Evolutionary conservation across 2,329 filamentous ascomycete species (phyloP), one percentile per base, ranked within the genome.

Genomic region (Colletotrichum magnum): DNA sequence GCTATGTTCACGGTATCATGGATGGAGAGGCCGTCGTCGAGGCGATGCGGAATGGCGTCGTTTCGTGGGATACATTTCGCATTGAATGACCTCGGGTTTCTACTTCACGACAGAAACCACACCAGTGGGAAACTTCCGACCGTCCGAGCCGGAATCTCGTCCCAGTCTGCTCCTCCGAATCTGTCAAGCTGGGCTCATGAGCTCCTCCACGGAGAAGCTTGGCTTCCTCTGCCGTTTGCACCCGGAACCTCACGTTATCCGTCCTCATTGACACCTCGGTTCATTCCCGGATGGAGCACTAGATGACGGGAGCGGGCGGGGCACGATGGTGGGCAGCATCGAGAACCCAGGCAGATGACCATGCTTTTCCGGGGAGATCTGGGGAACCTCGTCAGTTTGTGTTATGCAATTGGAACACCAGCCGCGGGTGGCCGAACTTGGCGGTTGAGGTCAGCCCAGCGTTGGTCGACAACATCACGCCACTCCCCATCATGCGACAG

Each of bases 391-490:
- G 36, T 21, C 56, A 50, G 10, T 51, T 51, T 16, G 24, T 36
- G 32, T 60, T 24, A 65, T 56, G 54, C 50, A 45, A 56, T 51
- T 54, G 54, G 61, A 36, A 56, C 48, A 10, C 41, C 28, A 28
- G 15, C 61, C 54, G 61, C 54, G 41, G 51, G 53, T 41, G 56
- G 39, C 61, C 66, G 50, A 54, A 12, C 66, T 65, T 65, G 66
- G 56, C 66, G 41, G 24, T 45, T 45, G 26, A 21, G 32, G 61
- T 69, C 66, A 69, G 66, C 54, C 61, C 66, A 69, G 66, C 36
- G 61, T 69, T 65, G 56, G 66, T 26, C 61, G 61, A 60, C 66
- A 45, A 69, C 61, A 69, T 69, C 66, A 69, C 66, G 66, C 66
- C 66, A 60, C 66, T 56, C 21, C 13, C 32, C 61, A 57, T 69